Evolutionary conservation across 306 rosid genomes (phyloP), one percentile per base, ranked within the genome.

Genomic region (Vachellia collinsii): DNA sequence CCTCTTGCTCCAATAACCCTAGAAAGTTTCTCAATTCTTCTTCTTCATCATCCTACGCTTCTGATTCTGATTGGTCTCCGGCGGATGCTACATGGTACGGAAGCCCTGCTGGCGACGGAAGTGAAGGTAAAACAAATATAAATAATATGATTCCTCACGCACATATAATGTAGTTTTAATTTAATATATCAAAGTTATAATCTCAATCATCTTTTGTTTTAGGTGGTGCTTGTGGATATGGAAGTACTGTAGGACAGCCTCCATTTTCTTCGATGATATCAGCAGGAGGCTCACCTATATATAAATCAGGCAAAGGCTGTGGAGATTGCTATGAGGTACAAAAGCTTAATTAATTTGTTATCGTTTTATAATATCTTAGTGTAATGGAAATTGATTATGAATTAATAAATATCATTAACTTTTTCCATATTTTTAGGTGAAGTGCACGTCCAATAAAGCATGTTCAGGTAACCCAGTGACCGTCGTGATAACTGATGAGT

Each of bases 151-250:
- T 29, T 29, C 29, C 9, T 11, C 42, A 25, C 8, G 3, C 39
- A 61, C 16, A 61, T 4, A 48, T 48, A 56, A 19, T 53, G 61
- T 3, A 53, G 61, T n/a, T 53, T 53, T 53, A 50, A 14, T 50
- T 50, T 50, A 19, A 23, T 53, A 2, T 56, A 56, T 3, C 4
- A 8, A 56, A 59, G 6, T 58, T 58, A 22, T 23, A 25, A 34
- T 29, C 39, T 29, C 13, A 62, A 29, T 11, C 7, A 12, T 29
- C 12, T 25, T 51, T 7, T 53, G 25, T 7, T 6, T 29, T 29
- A 62, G 97, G 94, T 42, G 95, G 93, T 76, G 95, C 98, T 17
- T 94, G 98, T 82, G 98, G 97, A 59, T 94, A 92, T 78, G 85
- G 77, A 1, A 17, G 10, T 7, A 80, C 83, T 23, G 98, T 94